Evolutionary conservation across 2,329 filamentous ascomycete species (phyloP).

Genomic region (Trichoderma sp.): DNA sequence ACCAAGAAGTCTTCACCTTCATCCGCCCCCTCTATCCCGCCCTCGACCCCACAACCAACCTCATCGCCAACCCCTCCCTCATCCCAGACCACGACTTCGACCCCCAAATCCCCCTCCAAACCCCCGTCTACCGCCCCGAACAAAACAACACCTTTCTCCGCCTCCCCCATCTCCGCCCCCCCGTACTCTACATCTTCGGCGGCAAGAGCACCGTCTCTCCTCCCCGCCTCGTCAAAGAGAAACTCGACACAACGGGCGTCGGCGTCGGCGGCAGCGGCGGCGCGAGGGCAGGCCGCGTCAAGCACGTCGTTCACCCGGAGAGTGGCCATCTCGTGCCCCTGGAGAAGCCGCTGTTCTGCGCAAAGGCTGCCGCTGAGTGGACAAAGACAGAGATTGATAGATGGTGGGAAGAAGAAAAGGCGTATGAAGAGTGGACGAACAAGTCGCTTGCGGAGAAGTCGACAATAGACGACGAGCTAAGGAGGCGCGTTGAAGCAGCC

Average conservation of each 20-base stretch:
- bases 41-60: slow-evolving; percentile 44
- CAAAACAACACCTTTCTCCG: slow-evolving; percentile 57
- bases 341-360: slow-evolving; percentile 72
- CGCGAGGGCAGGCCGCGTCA: slow-evolving; percentile 66
- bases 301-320: slow-evolving; percentile 64
- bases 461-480: slow-evolving; percentile 55
- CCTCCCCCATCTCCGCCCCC: slow-evolving; percentile 65
- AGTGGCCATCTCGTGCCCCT: slow-evolving; percentile 83
- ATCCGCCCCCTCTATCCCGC: slow-evolving; percentile 62
- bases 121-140: slow-evolving; percentile 71
- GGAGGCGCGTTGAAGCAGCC: slow-evolving; percentile 51
- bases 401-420: slow-evolving; percentile 61
- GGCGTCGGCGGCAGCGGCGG: slow-evolving; percentile 72
- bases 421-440: slow-evolving; percentile 60
- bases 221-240: slow-evolving; percentile 56
- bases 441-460: slow-evolving; percentile 58
- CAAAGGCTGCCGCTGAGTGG: slow-evolving; percentile 61
- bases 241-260: slow-evolving; percentile 65
- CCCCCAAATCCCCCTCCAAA: slow-evolving; percentile 42
- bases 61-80: slow-evolving; percentile 52
- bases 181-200: slow-evolving; percentile 72
- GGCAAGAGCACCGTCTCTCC: slow-evolving; percentile 59
- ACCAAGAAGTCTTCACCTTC: slow-evolving; percentile 79
- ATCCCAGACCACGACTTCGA: slow-evolving; percentile 53
- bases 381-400: slow-evolving; percentile 58